These are phyloP conservation scores for Tinospora cordifolia DNA, from an alignment of 164 flowering plant species.

Conservation along the genomic window DNA sequence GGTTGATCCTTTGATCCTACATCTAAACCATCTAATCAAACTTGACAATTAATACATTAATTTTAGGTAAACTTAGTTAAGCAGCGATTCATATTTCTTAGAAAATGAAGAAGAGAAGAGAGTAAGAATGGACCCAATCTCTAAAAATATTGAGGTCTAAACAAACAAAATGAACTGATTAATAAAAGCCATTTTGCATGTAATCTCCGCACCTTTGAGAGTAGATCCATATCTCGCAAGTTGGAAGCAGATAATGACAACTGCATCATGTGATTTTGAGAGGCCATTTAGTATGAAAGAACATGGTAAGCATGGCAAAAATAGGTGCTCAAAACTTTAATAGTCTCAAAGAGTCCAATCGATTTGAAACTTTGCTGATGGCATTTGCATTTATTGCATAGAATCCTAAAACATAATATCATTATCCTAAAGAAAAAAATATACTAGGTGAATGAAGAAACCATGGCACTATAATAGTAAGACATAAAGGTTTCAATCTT, in stretches of 20 bases:
- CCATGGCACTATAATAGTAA: background rate
- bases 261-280: slow-evolving; percentile 32
- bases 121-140: background rate
- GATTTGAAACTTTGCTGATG: background rate
- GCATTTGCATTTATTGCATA: background rate
- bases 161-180: background rate
- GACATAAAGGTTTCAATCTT: no score
- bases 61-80: background rate
- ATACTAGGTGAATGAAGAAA: background rate
- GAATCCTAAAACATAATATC: background rate
- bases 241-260: slow-evolving; percentile 66
- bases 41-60: background rate
- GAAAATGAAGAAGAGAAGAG: background rate
- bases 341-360: background rate
- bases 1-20: no score
- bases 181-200: background rate
- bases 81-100: background rate
- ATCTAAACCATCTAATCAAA: background rate
- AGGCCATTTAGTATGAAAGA: slow-evolving; percentile 11
- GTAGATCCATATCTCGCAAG: slow-evolving; percentile 62
- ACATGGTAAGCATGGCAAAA: background rate
- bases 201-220: slow-evolving; percentile 61
- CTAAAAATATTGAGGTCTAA: background rate
- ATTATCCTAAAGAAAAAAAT: background rate
- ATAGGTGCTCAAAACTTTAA: background rate